A percentile compares a stretch with the other conserved stretches of the same genome.
phyloP scores from a whole-genome alignment of 176 grass and related monocot species.

The Sorghum bicolor region Sorghum_bicolor_NCBIv3 NC_012879.2:61210001-61210500 shows the following conservation, averaged over 20 bases:
- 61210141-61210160: conserved; percentile 88
- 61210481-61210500: not conserved
- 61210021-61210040: conserved; percentile 75
- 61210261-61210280: conserved; percentile 7
- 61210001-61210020: conserved; percentile 99
- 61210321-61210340: no score
- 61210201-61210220: conserved; percentile 76
- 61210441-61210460: not conserved
- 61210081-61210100: conserved; percentile 94
- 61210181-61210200: conserved; percentile 80
- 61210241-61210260: conserved; percentile 76
- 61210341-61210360: no score
- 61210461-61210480: not conserved
- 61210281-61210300: not conserved
- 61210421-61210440: not conserved
- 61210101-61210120: conserved; percentile 96
- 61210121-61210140: conserved; percentile 82
- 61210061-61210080: conserved; percentile 59
- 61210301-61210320: not conserved
- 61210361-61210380: not conserved
- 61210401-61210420: not conserved
- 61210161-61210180: conserved; percentile 66
- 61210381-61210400: not conserved
- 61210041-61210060: conserved; percentile 37
- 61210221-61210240: conserved; percentile 70